Base-by-base conservation (phyloP, 257 asterid genomes). In the Lavandula angustifolia region DNA sequence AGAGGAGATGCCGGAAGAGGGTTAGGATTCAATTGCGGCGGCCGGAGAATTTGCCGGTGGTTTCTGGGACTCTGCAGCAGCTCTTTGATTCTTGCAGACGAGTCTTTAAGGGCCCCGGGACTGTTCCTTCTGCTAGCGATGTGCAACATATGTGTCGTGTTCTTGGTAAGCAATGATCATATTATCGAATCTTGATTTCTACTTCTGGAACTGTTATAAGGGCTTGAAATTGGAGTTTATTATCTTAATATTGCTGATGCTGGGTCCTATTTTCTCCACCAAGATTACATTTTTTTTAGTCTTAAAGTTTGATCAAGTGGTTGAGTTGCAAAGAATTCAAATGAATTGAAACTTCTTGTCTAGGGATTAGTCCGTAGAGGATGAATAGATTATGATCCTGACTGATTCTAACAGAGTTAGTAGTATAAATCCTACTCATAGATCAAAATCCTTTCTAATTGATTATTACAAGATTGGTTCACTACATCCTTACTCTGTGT, bases 81-180 rank as follows among this genome's bases (percentile, higher is more conserved):
- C 56, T 87, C 13, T 90, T 78, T 34, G 71, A 77, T 40, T 58
- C 74, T 5, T 90, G 95, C 63, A 76, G 10, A 7, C 68, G 74
- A 1, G 85, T 72, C 48, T 90, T 90, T 13, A 82, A 74, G 72
- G 95, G 89, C 32, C 82, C 79, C 8, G 85, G 84, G 0, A 66
- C 73, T 44, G 85, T 87, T 33, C 97, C 90, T 66, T 72, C 70
- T 17, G 44, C 80, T 8, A 5, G 3, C 5, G 73, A 85, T 65
- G 92, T 90, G 3, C 80, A 69, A 9, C 74, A 40, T 27, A 50
- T 90, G 67, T 71, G 79, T 71, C 60, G 9, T 43, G 78, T 85
- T 64, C 80, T 90, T 27, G 97, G 97, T 87, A 44, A 73, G 77
- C 29, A 14, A 38, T 38, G 10, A 6, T 40, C 46, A 9, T 22